phyloP scores from a whole-genome alignment of 1,284 basidiomycete genomes.

The Ganoderma meredithae region DNA sequence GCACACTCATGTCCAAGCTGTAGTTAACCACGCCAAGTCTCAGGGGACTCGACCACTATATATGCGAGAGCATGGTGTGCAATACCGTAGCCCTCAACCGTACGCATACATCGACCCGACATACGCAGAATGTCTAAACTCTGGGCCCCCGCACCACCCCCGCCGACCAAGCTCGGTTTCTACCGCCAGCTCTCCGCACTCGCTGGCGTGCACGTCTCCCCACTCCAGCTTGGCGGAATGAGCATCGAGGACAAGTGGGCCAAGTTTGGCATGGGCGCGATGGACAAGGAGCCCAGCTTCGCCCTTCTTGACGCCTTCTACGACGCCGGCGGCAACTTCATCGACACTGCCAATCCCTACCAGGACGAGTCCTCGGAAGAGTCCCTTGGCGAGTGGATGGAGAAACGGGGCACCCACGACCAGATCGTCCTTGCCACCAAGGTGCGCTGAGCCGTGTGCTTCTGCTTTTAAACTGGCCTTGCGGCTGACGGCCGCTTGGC shows the following conservation, averaged over 20 bases:
- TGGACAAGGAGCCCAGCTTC: conserved; percentile 46
- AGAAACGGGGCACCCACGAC: conserved; percentile 48
- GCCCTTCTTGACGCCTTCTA: conserved; percentile 45
- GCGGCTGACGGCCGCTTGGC: background rate
- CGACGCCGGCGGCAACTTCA: conserved; percentile 43
- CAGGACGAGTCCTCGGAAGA: conserved; percentile 44
- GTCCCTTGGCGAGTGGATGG: conserved; percentile 55
- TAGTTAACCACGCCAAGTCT: background rate
- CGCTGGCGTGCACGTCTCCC: conserved; percentile 50
- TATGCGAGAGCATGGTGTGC: background rate
- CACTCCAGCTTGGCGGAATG: conserved; percentile 59
- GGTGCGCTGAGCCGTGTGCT: conserved; percentile 23
- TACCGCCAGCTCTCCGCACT: conserved; percentile 35
- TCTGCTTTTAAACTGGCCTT: background rate
- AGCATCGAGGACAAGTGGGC: conserved; percentile 59
- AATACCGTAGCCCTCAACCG: background rate
- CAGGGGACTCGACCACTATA: background rate
- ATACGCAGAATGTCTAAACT: conserved; percentile 18
- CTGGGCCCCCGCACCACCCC: conserved; percentile 27
- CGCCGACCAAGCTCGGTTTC: conserved; percentile 31
- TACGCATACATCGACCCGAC: background rate
- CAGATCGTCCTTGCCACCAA: conserved; percentile 55
- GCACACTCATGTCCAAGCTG: background rate
- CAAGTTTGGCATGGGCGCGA: conserved; percentile 45
- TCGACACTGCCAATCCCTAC: conserved; percentile 44